These are phyloP conservation scores for Blastocystis sp. DNA, from an alignment of 352 stramenopile genomes.

Conservation along the genomic window DNA sequence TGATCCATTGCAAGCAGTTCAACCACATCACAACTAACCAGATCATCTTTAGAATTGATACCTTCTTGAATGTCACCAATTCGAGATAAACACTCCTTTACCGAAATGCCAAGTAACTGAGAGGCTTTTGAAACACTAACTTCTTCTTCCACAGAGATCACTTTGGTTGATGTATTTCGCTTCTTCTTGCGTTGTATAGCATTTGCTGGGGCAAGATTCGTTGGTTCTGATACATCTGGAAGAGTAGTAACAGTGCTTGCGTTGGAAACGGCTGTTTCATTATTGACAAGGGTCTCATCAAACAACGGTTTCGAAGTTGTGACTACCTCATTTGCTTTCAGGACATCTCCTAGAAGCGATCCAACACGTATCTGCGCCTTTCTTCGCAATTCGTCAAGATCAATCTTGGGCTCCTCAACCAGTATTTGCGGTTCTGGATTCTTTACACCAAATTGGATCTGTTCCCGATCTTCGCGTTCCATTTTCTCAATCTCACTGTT, in stretches of 20 bases:
- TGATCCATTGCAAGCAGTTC: conserved; percentile 60
- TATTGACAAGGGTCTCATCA: neutral
- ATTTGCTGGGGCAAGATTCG: neutral
- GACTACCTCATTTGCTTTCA: neutral
- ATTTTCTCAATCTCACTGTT: neutral
- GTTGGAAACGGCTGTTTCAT: neutral
- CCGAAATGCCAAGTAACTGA: conserved; percentile 13
- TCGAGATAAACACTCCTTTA: conserved; percentile 16
- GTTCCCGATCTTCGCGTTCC: conserved; percentile 5
- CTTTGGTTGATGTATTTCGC: neutral
- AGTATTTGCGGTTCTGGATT: neutral
- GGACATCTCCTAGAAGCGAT: neutral
- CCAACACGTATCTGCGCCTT: neutral
- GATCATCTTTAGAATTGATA: conserved; percentile 27
- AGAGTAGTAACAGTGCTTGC: neutral
- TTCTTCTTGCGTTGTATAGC: neutral
- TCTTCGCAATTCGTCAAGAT: neutral
- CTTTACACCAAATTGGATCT: neutral
- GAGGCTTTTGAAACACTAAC: neutral
- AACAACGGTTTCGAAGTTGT: neutral
- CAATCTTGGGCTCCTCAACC: neutral
- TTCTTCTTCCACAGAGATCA: conserved; percentile 27
- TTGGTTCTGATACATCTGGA: neutral
- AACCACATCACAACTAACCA: conserved; percentile 20
- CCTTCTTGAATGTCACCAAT: neutral